Evolutionary conservation across 2,329 filamentous ascomycete species (phyloP), one percentile per base, ranked within the genome.

Genomic region (Colletotrichum truncatum): DNA sequence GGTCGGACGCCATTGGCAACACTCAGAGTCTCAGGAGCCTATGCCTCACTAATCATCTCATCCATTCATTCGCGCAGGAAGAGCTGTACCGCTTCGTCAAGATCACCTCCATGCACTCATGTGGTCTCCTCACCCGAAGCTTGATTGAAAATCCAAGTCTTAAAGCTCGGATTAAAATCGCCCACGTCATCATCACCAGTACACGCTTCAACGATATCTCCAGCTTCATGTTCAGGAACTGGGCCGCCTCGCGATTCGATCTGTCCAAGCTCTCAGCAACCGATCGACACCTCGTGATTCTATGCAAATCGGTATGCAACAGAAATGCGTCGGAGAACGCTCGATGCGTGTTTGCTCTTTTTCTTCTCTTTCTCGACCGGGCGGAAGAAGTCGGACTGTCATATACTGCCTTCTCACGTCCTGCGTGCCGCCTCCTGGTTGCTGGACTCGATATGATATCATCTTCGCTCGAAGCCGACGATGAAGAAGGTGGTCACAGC

Each of bases 91-190:
- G 59, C 18, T n/a, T 21, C n/a, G 9, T 41, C 34, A 26, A 43
- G n/a, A 28, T 63, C 16, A 18, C 7, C 7, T n/a, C 14, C 6
- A n/a, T 14, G 3, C 18, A 16, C 10, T 34, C 16, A 21, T 14
- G 46, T 9, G 21, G 8, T 8, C 4, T 38, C 14, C 46, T 64
- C 12, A 53, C 46, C 8, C 43, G 61, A 39, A 64, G 23, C 39
- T 41, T 64, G 3, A 53, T 64, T 38, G 61, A 64, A 39, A 60
- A 64, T 9, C 61, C 61, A 25, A 1, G 3, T 2, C 25, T 60
- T 4, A 36, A 55, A 8, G 10, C 1, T 8, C 21, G 30, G 4
- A 30, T 64, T 6, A 48, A 30, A 12, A 18, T 6, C 10, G 30
- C 32, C 11, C 7, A 16, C 16, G n/a, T 60, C 30, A 3, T 12